Base-by-base conservation (phyloP, 2,329 filamentous ascomycete species). In the Neofusicoccum umdonicola region DNA sequence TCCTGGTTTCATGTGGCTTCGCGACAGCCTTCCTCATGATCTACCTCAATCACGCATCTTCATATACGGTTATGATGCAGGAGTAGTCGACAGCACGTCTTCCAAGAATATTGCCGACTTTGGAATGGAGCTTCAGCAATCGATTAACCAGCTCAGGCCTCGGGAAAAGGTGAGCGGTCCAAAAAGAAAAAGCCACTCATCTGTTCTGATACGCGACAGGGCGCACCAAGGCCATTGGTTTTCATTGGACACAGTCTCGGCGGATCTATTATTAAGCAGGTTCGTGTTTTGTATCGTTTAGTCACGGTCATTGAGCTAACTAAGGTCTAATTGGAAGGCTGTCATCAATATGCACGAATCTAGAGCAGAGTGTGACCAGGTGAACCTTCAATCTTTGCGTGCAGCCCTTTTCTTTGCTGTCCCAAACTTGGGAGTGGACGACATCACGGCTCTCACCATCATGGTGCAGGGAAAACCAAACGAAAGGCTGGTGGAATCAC, bases 181-280 rank as follows among this genome's bases (percentile, higher is more conserved):
- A 12, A 12, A 0, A 8, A 6, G 27, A 12, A 0, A 8, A 6
- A 22, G 4, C 13, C 19, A 5, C 9, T 27, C 3, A 13, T 2
- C 3, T 27, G 4, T 27, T 48, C 45, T 48, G 2, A 48, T 13
- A 13, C 9, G 19, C 1, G 6, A 7, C 11, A 48, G 45, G 19
- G 3, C 12, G 3, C 3, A 2, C 1, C 2, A 3, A 48, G 9
- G 1, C 45, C 19, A 0, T 13, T 48, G 2, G 2, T 48, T 3
- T 13, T 48, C 1, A 48, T 48, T 5, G 19, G 45, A 11, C 45
- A 48, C 8, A 48, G 45, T 13, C 45, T 48, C 4, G 19, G 45
- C 13, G 19, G 45, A 13, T 13, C 22, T 13, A 13, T 48, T 15
- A 9, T 48, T 1, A 48, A 48, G 12, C 19, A 48, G 15, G 45